These are phyloP conservation scores for Xylaria acuta DNA, from an alignment of 495 filamentous ascomycete species.

Conservation along the genomic window DNA sequence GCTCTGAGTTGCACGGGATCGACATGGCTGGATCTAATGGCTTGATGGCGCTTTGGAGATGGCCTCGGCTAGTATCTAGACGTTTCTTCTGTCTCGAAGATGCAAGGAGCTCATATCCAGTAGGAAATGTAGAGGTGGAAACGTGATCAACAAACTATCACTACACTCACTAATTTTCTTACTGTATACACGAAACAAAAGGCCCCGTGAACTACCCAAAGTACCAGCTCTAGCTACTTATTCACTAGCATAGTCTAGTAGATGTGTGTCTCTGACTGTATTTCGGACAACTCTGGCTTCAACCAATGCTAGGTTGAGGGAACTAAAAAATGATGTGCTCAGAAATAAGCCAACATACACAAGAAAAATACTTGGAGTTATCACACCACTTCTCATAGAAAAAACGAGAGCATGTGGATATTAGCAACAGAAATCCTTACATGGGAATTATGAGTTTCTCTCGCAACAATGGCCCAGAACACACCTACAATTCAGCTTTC, in stretches of 20 bases:
- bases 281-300: background rate
- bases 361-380: background rate
- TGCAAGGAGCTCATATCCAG: background rate
- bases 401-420: background rate
- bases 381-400: background rate
- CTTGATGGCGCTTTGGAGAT: background rate
- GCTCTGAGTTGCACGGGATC: background rate
- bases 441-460: background rate
- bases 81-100: background rate
- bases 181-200: background rate
- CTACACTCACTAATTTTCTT: background rate
- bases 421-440: background rate
- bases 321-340: background rate
- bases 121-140: background rate
- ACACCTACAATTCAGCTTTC: background rate
- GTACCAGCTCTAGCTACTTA: background rate
- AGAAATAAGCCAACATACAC: background rate
- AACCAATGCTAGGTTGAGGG: background rate
- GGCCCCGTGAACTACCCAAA: background rate
- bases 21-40: background rate
- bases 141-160: background rate
- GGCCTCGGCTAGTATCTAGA: background rate
- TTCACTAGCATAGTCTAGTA: background rate
- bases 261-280: background rate
- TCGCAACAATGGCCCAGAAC: background rate